Percentiles rank a stretch among this genome's conserved stretches.
phyloP scores from a whole-genome alignment of 371 early-diverging fungal species.

The Capniomyces stellatus region DNA sequence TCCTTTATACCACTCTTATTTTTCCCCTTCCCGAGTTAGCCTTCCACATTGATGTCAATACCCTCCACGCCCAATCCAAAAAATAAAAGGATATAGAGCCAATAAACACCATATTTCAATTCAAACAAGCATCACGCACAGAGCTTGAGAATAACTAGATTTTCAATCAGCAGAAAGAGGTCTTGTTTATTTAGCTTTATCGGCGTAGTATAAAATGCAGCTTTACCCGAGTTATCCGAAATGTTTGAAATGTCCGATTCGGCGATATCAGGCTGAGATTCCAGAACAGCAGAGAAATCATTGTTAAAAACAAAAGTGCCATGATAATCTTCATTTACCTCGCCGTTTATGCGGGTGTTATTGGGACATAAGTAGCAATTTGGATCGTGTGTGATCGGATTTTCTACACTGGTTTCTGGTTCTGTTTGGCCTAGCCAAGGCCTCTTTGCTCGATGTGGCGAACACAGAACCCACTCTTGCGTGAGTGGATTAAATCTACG shows the following conservation, averaged over 20 bases:
- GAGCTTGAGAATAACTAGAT: no score
- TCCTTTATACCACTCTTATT: no score
- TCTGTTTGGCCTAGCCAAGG: constrained; percentile 80
- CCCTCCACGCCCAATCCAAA: no score
- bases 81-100: no score
- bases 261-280: background rate
- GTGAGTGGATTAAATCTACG: constrained; percentile 78
- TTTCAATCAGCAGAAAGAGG: no score
- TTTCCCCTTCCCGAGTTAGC: no score
- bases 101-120: no score
- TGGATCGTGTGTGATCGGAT: constrained; percentile 37
- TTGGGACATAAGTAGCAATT: constrained; percentile 73
- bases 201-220: background rate
- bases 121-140: no score
- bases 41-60: no score
- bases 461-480: constrained; percentile 76
- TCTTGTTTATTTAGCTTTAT: no score
- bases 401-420: constrained; percentile 15
- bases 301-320: constrained; percentile 66
- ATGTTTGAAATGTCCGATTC: background rate
- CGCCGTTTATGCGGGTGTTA: constrained; percentile 56
- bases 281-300: constrained; percentile 73
- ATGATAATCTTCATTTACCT: constrained; percentile 52
- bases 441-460: constrained; percentile 82
- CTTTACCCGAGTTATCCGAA: background rate